Conservation (phyloP, 2,329 filamentous ascomycete genomes). For the Corynespora cassiicola region DNA sequence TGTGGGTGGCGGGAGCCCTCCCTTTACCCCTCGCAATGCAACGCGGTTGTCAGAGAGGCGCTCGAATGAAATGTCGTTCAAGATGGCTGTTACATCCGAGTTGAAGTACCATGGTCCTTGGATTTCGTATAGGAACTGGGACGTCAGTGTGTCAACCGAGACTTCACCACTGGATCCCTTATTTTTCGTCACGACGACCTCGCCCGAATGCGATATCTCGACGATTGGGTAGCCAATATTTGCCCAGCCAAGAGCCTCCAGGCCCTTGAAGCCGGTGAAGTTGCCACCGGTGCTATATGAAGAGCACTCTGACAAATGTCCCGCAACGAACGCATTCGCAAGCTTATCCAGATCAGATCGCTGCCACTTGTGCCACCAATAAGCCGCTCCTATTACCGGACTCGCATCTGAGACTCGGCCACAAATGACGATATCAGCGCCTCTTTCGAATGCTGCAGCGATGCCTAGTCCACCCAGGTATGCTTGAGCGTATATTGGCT, state of each 20-base stretch:
- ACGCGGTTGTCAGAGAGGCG: conserved; percentile 59
- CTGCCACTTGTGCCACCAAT: conserved; percentile 54
- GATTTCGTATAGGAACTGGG: conserved; percentile 57
- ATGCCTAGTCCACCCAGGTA: conserved; percentile 55
- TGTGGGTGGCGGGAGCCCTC: conserved; percentile 50
- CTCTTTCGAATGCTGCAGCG: conserved; percentile 46
- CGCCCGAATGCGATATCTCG: conserved; percentile 33
- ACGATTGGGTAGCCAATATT: conserved; percentile 41
- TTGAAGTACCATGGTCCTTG: conserved; percentile 61
- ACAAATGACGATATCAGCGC: conserved; percentile 54
- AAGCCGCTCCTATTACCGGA: conserved; percentile 52
- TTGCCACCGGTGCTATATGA: conserved; percentile 53
- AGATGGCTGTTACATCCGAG: conserved; percentile 61
- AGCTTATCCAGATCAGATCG: conserved; percentile 47
- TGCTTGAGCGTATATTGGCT: conserved; percentile 43
- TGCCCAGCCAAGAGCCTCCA: conserved; percentile 37
- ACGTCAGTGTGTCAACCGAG: conserved; percentile 58
- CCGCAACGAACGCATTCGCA: conserved; percentile 52
- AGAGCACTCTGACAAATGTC: conserved; percentile 53
- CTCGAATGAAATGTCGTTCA: conserved; percentile 60
- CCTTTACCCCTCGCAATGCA: conserved; percentile 53
- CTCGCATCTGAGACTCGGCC: conserved; percentile 53
- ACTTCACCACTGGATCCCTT: conserved; percentile 44
- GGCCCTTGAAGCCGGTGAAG: conserved; percentile 52
- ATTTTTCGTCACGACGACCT: conserved; percentile 38